These are phyloP conservation scores for Ophiostoma sp. DNA, from an alignment of 2,329 filamentous ascomycete species.

Conservation along the genomic window DNA sequence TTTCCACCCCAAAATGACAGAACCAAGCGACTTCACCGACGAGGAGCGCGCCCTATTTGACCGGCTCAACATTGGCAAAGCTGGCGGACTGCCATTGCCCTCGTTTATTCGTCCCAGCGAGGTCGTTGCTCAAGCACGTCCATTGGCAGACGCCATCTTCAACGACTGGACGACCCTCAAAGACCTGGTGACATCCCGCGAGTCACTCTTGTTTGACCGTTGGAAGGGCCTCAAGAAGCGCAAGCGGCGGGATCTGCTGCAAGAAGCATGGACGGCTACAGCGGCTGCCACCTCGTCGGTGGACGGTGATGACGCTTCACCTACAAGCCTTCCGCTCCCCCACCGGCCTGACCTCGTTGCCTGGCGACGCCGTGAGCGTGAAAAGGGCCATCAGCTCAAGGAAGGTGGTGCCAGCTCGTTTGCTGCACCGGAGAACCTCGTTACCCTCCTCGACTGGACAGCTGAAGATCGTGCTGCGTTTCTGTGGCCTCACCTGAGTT, in stretches of 20 bases:
- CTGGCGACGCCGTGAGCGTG: slow-evolving; percentile 25
- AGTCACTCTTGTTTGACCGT: slow-evolving; percentile 11
- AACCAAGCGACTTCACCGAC: slow-evolving; percentile 29
- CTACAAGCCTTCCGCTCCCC: not conserved
- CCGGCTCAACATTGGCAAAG: slow-evolving; percentile 29
- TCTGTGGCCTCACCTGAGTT: slow-evolving; percentile 29
- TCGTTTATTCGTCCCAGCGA: slow-evolving; percentile 29
- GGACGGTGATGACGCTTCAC: not conserved
- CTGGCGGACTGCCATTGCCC: slow-evolving; percentile 29
- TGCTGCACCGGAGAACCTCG: slow-evolving; percentile 7
- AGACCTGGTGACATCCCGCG: not conserved
- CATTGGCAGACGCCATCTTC: slow-evolving; percentile 26
- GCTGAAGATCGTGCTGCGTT: slow-evolving; percentile 26
- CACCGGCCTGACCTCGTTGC: slow-evolving; percentile 28
- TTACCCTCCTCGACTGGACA: slow-evolving; percentile 20
- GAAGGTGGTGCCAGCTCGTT: not conserved
- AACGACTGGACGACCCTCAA: slow-evolving; percentile 15
- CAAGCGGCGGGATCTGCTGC: slow-evolving; percentile 26
- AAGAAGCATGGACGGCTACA: slow-evolving; percentile 4
- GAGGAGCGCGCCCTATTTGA: slow-evolving; percentile 29
- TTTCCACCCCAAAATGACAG: not conserved
- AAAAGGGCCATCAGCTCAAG: not conserved
- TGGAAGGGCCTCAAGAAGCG: slow-evolving; percentile 27
- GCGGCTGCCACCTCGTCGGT: not conserved
- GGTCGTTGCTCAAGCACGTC: slow-evolving; percentile 18